Evolutionary conservation across 2,329 filamentous ascomycete genomes (phyloP).

Genomic region (Orbilia javanica): DNA sequence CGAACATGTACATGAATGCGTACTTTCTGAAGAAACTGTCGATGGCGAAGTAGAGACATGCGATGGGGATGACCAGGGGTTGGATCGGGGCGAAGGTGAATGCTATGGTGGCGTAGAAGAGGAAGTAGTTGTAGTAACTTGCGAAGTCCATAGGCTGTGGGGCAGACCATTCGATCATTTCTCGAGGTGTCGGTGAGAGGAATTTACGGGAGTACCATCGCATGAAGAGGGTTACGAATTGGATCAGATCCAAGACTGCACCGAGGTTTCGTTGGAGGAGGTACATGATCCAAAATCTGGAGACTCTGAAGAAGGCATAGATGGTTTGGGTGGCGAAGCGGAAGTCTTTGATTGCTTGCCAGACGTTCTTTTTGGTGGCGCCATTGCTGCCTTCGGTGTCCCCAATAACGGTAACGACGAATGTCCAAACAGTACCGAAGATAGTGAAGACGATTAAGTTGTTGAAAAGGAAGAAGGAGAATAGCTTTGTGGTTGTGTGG

Average conservation of each 20-base stretch:
- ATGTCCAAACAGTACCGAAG: slow-evolving; percentile 84
- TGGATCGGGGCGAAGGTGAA: slow-evolving; percentile 87
- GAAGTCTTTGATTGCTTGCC: slow-evolving; percentile 76
- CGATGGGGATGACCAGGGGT: slow-evolving; percentile 86
- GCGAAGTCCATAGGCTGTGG: slow-evolving; percentile 95
- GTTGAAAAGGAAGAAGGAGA: slow-evolving; percentile 97
- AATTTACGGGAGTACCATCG: slow-evolving; percentile 88
- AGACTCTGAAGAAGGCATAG: slow-evolving; percentile 81
- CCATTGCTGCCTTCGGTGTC: slow-evolving; percentile 69
- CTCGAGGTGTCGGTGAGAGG: slow-evolving; percentile 85
- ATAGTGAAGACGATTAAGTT: slow-evolving; percentile 94
- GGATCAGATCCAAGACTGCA: slow-evolving; percentile 91
- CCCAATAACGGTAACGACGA: slow-evolving; percentile 75
- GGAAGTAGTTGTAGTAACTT: slow-evolving; percentile 97
- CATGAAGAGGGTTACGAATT: slow-evolving; percentile 85
- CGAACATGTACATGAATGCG: slow-evolving; percentile 89
- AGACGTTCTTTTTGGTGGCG: slow-evolving; percentile 66
- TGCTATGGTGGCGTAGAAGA: slow-evolving; percentile 92
- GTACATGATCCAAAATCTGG: slow-evolving; percentile 94
- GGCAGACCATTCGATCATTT: slow-evolving; percentile 91
- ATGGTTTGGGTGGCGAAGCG: slow-evolving; percentile 76
- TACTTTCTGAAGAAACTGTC: slow-evolving; percentile 97
- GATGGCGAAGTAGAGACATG: slow-evolving; percentile 87
- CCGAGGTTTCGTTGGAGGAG: slow-evolving; percentile 92
- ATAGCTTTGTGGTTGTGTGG: slow-evolving; percentile 90